Evolutionary conservation across 148 eudicot genomes (phyloP).

Genomic region (Tetragonia tetragonoides): DNA sequence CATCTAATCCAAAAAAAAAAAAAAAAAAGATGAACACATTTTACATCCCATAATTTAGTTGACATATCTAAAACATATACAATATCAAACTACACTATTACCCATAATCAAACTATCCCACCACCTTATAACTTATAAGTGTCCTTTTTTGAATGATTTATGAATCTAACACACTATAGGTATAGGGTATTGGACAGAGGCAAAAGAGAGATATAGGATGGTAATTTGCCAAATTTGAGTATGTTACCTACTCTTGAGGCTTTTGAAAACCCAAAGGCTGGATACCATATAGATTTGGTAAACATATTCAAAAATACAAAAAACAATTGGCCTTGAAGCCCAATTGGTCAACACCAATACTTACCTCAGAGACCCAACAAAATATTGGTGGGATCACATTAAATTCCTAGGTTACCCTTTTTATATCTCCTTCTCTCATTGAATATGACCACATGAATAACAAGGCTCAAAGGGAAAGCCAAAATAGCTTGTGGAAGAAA

Average conservation of each 20-base stretch:
- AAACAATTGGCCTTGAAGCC: not conserved
- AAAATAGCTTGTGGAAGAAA: slow-evolving; percentile 28
- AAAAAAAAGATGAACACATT: too few relatives aligned
- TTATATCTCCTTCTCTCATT: slow-evolving; percentile 13
- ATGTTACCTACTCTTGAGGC: slow-evolving; percentile 32
- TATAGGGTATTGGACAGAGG: slow-evolving; percentile 14
- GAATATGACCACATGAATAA: slow-evolving; percentile 39
- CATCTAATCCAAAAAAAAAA: too few relatives aligned
- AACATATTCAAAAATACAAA: slow-evolving; percentile 11
- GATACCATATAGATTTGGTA: slow-evolving; percentile 26
- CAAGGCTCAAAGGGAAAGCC: slow-evolving; percentile 27
- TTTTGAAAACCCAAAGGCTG: slow-evolving; percentile 21
- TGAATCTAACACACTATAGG: not conserved
- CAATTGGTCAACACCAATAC: slow-evolving; percentile 27
- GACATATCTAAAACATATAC: too few relatives aligned
- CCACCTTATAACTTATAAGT: too few relatives aligned
- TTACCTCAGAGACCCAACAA: slow-evolving; percentile 14
- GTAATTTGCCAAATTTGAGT: slow-evolving; percentile 28
- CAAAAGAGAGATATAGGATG: slow-evolving; percentile 23
- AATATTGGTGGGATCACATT: slow-evolving; percentile 27
- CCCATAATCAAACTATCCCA: too few relatives aligned
- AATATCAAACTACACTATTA: too few relatives aligned
- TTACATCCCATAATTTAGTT: too few relatives aligned
- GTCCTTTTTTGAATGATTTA: not conserved
- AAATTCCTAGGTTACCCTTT: slow-evolving; percentile 28